A percentile compares a stretch with the other conserved stretches of the same genome.
phyloP scores from a whole-genome alignment of 192 early-diverging fungal genomes.

The Chytriomyces sp. region DNA sequence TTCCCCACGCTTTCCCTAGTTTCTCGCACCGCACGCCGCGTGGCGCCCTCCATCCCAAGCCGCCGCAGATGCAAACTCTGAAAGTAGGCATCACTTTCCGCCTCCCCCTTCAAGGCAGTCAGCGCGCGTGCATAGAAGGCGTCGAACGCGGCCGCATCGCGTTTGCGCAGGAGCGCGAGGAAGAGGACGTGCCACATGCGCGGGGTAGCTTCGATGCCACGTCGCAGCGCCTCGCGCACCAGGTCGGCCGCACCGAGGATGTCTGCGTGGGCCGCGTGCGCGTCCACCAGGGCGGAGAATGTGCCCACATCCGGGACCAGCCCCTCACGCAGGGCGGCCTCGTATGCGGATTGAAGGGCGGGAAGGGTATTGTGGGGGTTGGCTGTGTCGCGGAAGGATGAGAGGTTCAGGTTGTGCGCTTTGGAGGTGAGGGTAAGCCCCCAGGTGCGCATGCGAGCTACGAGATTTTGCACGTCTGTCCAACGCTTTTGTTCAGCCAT shows the following conservation, averaged over 20 bases:
- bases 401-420: constrained; percentile 1
- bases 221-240: background rate
- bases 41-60: background rate
- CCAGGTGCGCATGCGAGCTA: background rate
- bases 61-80: background rate
- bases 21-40: background rate
- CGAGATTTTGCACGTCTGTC: background rate
- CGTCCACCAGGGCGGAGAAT: constrained; percentile 9
- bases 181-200: constrained; percentile 21
- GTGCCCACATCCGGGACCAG: constrained; percentile 11
- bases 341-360: too few species aligned
- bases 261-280: background rate
- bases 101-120: background rate
- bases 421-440: background rate
- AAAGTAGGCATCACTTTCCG: constrained; percentile 4
- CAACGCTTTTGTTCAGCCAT: background rate
- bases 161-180: background rate
- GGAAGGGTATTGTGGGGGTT: background rate
- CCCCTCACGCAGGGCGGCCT: background rate
- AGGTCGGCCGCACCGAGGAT: background rate
- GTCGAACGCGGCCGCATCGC: background rate
- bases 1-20: background rate
- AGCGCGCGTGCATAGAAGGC: background rate
- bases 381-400: background rate
- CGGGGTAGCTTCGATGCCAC: background rate